Evolutionary conservation across 768 basidiomycete species (phyloP).

Genomic region (Rhizopogon vinicolor): DNA sequence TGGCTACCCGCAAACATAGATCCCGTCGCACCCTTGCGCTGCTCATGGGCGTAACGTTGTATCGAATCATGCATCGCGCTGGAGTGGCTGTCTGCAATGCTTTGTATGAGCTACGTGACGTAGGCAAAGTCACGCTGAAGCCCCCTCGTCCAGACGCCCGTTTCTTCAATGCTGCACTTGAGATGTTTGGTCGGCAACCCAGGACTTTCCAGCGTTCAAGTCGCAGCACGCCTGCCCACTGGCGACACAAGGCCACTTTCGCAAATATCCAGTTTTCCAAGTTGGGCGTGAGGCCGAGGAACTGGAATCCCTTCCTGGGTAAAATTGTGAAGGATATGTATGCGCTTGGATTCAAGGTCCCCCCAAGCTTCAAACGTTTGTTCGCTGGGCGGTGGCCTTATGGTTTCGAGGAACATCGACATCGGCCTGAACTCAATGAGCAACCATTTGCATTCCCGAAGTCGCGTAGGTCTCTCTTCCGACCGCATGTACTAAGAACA

Average conservation of each 20-base stretch:
- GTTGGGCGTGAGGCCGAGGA: slow-evolving; percentile 17
- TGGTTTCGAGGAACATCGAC: slow-evolving; percentile 11
- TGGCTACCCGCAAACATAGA: slow-evolving; percentile 13
- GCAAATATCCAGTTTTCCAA: slow-evolving; percentile 24
- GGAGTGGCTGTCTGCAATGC: slow-evolving; percentile 23
- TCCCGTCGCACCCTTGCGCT: slow-evolving; percentile 25
- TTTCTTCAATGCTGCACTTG: slow-evolving; percentile 63
- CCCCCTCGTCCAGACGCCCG: slow-evolving; percentile 51
- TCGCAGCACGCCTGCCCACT: slow-evolving; percentile 16
- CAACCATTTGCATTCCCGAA: slow-evolving; percentile 24
- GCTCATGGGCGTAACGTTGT: slow-evolving; percentile 26
- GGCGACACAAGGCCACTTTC: slow-evolving; percentile 24
- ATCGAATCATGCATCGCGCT: slow-evolving; percentile 32
- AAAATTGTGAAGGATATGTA: slow-evolving; percentile 36
- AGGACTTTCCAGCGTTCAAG: slow-evolving; percentile 13
- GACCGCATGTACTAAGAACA: slow-evolving; percentile 19
- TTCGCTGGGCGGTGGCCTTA: slow-evolving; percentile 33
- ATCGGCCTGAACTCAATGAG: slow-evolving; percentile 10
- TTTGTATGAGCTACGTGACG: slow-evolving; percentile 15
- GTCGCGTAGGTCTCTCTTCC: slow-evolving; percentile 12
- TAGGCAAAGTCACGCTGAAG: slow-evolving; percentile 24
- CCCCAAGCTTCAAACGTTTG: slow-evolving; percentile 33
- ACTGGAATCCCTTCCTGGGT: slow-evolving; percentile 31
- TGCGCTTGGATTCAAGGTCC: slow-evolving; percentile 34
- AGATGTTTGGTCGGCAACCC: slow-evolving; percentile 32